Evolutionary conservation across 768 basidiomycete genomes (phyloP).

Genomic region (Baorangia bicolor): DNA sequence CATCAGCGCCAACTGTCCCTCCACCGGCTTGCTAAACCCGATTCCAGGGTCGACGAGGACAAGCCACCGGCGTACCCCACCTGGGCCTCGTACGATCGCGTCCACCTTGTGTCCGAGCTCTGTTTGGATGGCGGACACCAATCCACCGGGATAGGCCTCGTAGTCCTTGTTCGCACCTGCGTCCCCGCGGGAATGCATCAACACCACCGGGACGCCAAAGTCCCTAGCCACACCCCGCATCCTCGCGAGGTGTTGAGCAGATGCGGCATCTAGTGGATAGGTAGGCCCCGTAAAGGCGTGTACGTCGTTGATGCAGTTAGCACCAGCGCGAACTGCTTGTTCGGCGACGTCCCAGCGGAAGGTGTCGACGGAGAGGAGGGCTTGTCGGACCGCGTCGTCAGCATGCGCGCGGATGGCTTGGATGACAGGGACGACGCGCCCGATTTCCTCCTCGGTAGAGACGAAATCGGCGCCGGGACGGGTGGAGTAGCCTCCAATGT

Average conservation of each 20-base stretch:
- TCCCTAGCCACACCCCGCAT: constrained; percentile 70
- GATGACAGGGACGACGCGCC: constrained; percentile 73
- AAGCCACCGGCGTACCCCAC: constrained; percentile 83
- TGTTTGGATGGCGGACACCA: constrained; percentile 65
- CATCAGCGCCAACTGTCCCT: constrained; percentile 72
- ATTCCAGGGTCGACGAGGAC: constrained; percentile 86
- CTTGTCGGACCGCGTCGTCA: constrained; percentile 5
- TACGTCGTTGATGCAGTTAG: constrained; percentile 91
- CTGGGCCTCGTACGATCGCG: constrained; percentile 58
- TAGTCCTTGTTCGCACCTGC: constrained; percentile 75
- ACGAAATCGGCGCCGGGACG: constrained; percentile 76
- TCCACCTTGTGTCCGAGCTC: constrained; percentile 76
- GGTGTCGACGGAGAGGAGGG: constrained; percentile 29
- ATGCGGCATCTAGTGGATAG: constrained; percentile 34
- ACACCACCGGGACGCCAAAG: constrained; percentile 72
- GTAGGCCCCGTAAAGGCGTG: constrained; percentile 72
- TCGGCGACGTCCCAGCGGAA: constrained; percentile 25
- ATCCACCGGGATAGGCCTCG: constrained; percentile 42
- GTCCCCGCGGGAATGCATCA: constrained; percentile 95
- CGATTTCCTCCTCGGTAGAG: constrained; percentile 63
- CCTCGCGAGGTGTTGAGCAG: constrained; percentile 42
- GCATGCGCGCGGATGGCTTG: constrained; percentile 47
- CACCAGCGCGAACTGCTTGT: constrained; percentile 65
- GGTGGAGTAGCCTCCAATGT: constrained; percentile 94
- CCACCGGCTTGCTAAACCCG: constrained; percentile 86